Evolutionary conservation across 768 basidiomycete genomes (phyloP), one percentile per base, ranked within the genome.

Genomic region (Pisolithus microcarpus): DNA sequence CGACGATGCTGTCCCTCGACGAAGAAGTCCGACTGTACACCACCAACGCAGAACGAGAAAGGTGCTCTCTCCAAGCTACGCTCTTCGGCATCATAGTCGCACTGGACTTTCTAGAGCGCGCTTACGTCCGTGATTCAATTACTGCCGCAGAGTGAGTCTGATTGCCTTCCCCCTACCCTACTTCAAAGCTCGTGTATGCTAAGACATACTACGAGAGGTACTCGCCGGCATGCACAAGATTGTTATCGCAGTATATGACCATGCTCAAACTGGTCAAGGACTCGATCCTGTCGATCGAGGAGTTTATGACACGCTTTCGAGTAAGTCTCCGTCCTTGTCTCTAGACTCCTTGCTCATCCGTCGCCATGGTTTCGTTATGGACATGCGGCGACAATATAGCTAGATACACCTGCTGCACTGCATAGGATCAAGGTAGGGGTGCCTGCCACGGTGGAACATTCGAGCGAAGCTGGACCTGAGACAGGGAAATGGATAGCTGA

Each of bases 161-260:
- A 28, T 26, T 37, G 19, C 18, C 39, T 28, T 44, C 23, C 19
- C 30, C 18, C 26, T 26, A 4, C 21, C 21, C 21, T n/a, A 23
- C 26, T 26, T 5, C 26, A 26, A 7, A 26, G 34, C 34, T 34
- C 34, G 34, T 34, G 38, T 9, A 8, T 47, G 40, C 55, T 58
- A 31, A 65, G 54, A 46, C 15, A 36, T 18, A 7, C 38, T 37
- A 40, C 46, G 42, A 78, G 79, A 96, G 93, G 76, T 99, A 98
- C 67, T 92, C 92, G 56, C 94, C 92, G 50, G 93, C 92, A 54
- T 99, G 95, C 66, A 93, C 91, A 13, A 80, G 88, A 38, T 72
- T 99, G n/a, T 70, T 98, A 13, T 90, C 91, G 7, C 93, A 96
- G 69, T 98, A 96, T 75, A 96, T 96, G 79, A 94, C 91, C 0